Evolutionary conservation across 208 protist genomes (phyloP).

Genomic region (Vickermania spadyakhi): DNA sequence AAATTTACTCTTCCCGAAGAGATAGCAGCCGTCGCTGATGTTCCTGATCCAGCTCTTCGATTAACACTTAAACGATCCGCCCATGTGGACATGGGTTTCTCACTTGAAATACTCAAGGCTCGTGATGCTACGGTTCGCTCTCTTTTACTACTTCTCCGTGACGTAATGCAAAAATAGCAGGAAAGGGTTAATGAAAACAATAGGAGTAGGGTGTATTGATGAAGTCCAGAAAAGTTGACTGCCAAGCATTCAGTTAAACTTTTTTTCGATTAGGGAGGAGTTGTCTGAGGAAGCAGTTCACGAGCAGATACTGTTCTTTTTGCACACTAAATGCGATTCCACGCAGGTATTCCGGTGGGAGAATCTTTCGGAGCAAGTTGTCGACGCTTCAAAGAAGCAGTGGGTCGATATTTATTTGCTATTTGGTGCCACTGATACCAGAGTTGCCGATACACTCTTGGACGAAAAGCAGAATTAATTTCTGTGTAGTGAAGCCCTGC

Average conservation of each 20-base stretch:
- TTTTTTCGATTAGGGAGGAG: too few species aligned
- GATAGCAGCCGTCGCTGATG: too few species aligned
- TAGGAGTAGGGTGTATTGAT: too few species aligned
- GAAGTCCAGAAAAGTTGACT: too few species aligned
- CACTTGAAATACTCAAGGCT: background rate
- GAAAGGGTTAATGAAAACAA: too few species aligned
- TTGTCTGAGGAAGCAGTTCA: too few species aligned
- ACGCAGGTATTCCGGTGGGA: constrained; percentile 84
- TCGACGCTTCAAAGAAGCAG: constrained; percentile 57
- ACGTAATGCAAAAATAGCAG: too few species aligned
- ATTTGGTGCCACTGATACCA: constrained; percentile 90
- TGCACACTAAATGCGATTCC: constrained; percentile 72
- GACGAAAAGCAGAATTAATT: constrained; percentile 77
- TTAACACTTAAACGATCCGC: background rate
- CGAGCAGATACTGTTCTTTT: too few species aligned
- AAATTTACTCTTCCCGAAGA: too few species aligned
- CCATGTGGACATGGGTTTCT: background rate
- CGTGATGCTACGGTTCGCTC: too few species aligned
- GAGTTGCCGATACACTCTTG: constrained; percentile 78
- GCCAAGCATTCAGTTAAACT: too few species aligned
- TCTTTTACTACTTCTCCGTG: too few species aligned
- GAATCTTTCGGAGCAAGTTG: constrained; percentile 83
- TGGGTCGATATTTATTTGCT: constrained; percentile 83
- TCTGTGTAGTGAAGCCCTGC: constrained; percentile 68
- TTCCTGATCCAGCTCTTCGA: background rate